Percentiles rank a stretch among this genome's conserved stretches.
phyloP scores from a whole-genome alignment of 345 rosid genomes.

The Salix koriyanagi region DNA sequence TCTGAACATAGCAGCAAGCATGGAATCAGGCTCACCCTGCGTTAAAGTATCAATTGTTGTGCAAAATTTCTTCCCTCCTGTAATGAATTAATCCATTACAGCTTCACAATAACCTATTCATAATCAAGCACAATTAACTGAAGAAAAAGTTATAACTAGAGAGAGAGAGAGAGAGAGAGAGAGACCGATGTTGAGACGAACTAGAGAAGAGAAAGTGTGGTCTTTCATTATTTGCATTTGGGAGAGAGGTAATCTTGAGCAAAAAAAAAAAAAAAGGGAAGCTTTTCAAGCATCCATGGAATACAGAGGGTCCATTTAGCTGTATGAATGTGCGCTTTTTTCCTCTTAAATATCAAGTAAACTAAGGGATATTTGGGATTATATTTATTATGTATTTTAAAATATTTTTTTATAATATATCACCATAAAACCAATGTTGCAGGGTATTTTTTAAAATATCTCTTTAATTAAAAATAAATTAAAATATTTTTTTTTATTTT shows the following conservation, averaged over 20 bases:
- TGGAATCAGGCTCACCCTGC: slow-evolving; percentile 80
- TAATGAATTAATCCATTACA: background rate
- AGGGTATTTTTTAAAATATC: no score
- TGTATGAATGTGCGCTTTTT: no score
- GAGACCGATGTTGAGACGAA: slow-evolving; percentile 80
- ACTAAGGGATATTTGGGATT: no score
- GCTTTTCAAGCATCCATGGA: background rate
- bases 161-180: background rate
- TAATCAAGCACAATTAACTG: background rate
- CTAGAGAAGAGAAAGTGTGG: slow-evolving; percentile 43
- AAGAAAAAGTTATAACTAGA: no score
- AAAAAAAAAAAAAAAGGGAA: background rate
- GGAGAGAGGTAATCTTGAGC: background rate
- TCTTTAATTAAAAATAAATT: no score
- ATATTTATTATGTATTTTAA: no score
- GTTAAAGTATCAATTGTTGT: slow-evolving; percentile 77
- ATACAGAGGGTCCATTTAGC: background rate
- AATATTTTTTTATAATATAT: no score
- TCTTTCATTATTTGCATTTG: slow-evolving; percentile 25
- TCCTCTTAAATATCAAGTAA: no score
- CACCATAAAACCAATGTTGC: no score
- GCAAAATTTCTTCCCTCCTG: slow-evolving; percentile 86
- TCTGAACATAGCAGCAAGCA: slow-evolving; percentile 95
- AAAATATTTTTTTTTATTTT: no score
- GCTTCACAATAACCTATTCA: background rate